phyloP scores from a whole-genome alignment of 1,284 basidiomycete species.

The Wolfiporia cocos region DNA sequence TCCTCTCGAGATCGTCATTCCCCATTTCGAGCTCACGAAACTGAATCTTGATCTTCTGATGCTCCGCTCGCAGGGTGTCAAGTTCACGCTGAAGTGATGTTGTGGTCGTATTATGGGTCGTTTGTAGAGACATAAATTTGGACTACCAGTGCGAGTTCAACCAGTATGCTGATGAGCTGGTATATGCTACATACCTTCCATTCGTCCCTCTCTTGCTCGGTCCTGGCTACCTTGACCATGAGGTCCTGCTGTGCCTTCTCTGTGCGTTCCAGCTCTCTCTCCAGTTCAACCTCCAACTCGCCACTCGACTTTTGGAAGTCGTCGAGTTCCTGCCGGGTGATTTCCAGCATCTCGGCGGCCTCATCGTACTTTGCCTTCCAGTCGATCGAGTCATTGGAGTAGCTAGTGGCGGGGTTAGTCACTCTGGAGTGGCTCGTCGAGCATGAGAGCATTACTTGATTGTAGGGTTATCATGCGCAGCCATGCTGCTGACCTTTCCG shows the following conservation, averaged over 20 bases:
- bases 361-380: constrained; percentile 85
- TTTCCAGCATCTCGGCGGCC: constrained; percentile 78
- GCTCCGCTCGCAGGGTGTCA: constrained; percentile 76
- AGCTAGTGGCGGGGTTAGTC: constrained; percentile 7
- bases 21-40: constrained; percentile 91
- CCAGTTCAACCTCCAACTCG: constrained; percentile 90
- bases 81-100: constrained; percentile 85
- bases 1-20: constrained; percentile 92
- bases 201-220: constrained; percentile 81
- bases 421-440: no score
- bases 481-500: constrained; percentile 51
- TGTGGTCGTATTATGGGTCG: constrained; percentile 83
- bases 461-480: constrained; percentile 53
- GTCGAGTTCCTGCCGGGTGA: constrained; percentile 83
- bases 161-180: no score
- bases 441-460: constrained; percentile 38
- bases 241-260: constrained; percentile 85
- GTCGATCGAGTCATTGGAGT: constrained; percentile 46
- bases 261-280: constrained; percentile 81
- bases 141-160: constrained; percentile 47
- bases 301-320: constrained; percentile 90
- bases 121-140: constrained; percentile 88
- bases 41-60: constrained; percentile 75
- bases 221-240: constrained; percentile 64
- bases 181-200: constrained; percentile 88